phyloP scores from a whole-genome alignment of 2,329 filamentous ascomycete species.

The Aspergillus hiratsukae region DNA sequence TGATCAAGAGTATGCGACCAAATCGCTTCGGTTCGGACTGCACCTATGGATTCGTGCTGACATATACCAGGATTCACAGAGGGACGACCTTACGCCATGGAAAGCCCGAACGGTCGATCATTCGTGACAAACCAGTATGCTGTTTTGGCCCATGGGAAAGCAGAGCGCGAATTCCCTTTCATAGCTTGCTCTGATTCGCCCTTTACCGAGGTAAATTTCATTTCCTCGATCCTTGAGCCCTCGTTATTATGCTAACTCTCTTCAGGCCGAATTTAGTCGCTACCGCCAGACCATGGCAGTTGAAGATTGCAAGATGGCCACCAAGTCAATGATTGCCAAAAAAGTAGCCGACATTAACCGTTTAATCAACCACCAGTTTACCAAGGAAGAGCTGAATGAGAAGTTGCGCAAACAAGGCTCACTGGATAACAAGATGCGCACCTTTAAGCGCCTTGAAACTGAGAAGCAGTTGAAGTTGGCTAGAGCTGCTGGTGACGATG shows the following conservation, averaged over 20 bases:
- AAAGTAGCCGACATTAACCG: conserved; percentile 79
- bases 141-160: conserved; percentile 74
- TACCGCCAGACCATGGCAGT: conserved; percentile 71
- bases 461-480: conserved; percentile 64
- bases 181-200: conserved; percentile 80
- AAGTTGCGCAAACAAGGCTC: conserved; percentile 69
- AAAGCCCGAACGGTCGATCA: conserved; percentile 65
- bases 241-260: conserved; percentile 1
- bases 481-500: conserved; percentile 58
- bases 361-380: conserved; percentile 76
- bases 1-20: conserved; percentile 67
- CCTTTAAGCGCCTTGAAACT: conserved; percentile 64
- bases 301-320: conserved; percentile 69
- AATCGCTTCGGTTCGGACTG: background rate
- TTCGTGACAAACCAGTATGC: conserved; percentile 86
- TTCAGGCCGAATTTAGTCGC: conserved; percentile 70
- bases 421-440: conserved; percentile 62
- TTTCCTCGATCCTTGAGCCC: background rate
- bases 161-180: conserved; percentile 82
- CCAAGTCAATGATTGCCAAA: conserved; percentile 60
- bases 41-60: background rate
- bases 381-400: conserved; percentile 72
- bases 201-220: conserved; percentile 67
- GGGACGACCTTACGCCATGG: conserved; percentile 79
- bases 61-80: conserved; percentile 61